These are phyloP conservation scores for Papiliotrema nemorosa DNA, from an alignment of 1,284 basidiomycete genomes.

Conservation along the genomic window DNA sequence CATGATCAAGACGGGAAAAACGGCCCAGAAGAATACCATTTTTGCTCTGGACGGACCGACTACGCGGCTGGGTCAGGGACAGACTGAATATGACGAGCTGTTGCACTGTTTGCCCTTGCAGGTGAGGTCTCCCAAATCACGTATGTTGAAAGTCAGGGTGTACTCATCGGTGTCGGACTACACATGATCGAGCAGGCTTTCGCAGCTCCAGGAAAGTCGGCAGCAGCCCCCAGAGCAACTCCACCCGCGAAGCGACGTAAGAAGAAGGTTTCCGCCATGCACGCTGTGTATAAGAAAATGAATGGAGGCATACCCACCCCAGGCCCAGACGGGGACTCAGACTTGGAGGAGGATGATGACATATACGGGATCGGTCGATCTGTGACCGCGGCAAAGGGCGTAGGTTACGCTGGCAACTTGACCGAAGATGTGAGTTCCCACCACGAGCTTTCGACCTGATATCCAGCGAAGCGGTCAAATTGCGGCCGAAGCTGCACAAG, in stretches of 20 bases:
- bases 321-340: no score
- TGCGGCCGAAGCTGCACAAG: conserved; percentile 68
- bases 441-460: no score
- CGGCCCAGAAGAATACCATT: background rate
- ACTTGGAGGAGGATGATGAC: conserved; percentile 50
- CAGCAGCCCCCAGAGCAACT: conserved; percentile 22
- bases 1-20: conserved; percentile 21
- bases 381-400: no score
- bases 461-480: conserved; percentile 68
- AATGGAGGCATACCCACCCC: no score
- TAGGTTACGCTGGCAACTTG: conserved; percentile 72
- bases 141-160: conserved; percentile 66
- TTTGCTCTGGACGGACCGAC: background rate
- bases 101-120: conserved; percentile 82
- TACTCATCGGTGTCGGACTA: conserved; percentile 77
- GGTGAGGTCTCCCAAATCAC: conserved; percentile 14
- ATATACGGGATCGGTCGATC: no score
- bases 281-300: no score
- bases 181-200: conserved; percentile 48
- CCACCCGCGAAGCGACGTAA: conserved; percentile 54
- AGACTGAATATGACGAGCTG: conserved; percentile 56
- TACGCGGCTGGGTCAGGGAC: background rate
- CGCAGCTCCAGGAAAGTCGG: background rate
- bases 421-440: conserved; percentile 79
- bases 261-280: background rate